Percentiles rank a stretch among this genome's conserved stretches.
phyloP scores from a whole-genome alignment of 805 yeast species.

The Wickerhamiella vanderwaltii region DNA sequence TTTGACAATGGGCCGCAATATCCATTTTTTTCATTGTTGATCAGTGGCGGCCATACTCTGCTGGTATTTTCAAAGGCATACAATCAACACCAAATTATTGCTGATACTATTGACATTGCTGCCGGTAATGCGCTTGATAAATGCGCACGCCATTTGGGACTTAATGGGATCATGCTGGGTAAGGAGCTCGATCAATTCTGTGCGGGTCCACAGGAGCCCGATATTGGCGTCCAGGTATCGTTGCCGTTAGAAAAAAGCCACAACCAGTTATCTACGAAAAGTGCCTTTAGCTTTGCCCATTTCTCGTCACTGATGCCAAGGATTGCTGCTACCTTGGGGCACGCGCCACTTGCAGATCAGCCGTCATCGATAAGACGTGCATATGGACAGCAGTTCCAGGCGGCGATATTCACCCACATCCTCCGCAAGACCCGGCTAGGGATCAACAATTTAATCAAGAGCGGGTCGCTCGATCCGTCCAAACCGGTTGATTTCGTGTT shows the following conservation, averaged over 20 bases:
- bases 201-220: conserved; percentile 23
- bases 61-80: conserved; percentile 54
- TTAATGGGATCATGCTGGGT: conserved; percentile 76
- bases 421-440: conserved; percentile 49
- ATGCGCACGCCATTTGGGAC: conserved; percentile 75
- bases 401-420: conserved; percentile 59
- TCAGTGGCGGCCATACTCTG: conserved; percentile 93
- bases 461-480: conserved; percentile 21
- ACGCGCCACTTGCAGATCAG: conserved; percentile 16
- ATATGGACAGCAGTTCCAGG: conserved; percentile 35
- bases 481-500: conserved; percentile 44
- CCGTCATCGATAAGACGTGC: conserved; percentile 17
- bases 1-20: conserved; percentile 46
- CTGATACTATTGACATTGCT: conserved; percentile 75
- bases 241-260: conserved; percentile 41
- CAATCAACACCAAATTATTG: conserved; percentile 55
- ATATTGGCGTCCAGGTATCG: conserved; percentile 27
- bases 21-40: conserved; percentile 64
- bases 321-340: conserved; percentile 14
- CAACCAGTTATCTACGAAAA: conserved; percentile 31
- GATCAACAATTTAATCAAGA: conserved; percentile 20
- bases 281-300: conserved; percentile 65
- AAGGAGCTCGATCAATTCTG: conserved; percentile 59
- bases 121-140: conserved; percentile 90
- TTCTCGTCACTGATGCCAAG: conserved; percentile 46